Conservation (phyloP, 768 basidiomycete genomes). For the Boletus fagicola region DNA sequence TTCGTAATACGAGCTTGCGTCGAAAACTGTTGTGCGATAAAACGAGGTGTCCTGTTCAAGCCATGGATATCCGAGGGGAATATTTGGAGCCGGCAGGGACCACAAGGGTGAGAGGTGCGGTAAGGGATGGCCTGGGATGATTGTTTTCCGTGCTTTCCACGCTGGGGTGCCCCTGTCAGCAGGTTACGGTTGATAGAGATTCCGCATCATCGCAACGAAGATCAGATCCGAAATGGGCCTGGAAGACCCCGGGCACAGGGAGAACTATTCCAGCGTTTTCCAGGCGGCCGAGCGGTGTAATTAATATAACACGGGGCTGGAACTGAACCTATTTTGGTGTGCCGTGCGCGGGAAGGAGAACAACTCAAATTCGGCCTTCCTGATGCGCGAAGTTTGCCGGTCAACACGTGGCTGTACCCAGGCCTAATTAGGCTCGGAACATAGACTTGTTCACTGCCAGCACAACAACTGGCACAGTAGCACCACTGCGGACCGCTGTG, state of each 20-base stretch:
- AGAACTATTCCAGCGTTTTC: neutral
- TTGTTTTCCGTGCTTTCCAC: conserved; percentile 26
- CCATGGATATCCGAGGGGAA: conserved; percentile 23
- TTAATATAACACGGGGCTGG: neutral
- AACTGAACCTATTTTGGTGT: conserved; percentile 3
- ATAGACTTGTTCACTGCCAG: neutral
- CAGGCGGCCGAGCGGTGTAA: conserved; percentile 6
- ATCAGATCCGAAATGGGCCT: conserved; percentile 18
- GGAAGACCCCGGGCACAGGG: conserved; percentile 22
- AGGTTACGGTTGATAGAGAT: conserved; percentile 11
- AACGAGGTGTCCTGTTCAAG: neutral
- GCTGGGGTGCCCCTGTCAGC: conserved; percentile 30
- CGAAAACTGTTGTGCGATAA: neutral
- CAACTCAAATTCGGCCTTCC: neutral
- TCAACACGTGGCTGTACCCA: conserved; percentile 22
- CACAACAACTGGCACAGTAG: neutral
- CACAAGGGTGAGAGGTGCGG: conserved; percentile 13
- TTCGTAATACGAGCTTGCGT: conserved; percentile 1
- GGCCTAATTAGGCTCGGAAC: conserved; percentile 4
- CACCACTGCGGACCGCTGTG: neutral
- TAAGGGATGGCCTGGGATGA: conserved; percentile 21
- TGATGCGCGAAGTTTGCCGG: neutral
- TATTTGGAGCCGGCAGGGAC: conserved; percentile 5
- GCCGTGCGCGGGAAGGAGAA: neutral
- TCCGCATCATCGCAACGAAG: conserved; percentile 28